Base-by-base conservation (phyloP, 2,329 filamentous ascomycete species). In the Biscogniauxia sp. region DNA sequence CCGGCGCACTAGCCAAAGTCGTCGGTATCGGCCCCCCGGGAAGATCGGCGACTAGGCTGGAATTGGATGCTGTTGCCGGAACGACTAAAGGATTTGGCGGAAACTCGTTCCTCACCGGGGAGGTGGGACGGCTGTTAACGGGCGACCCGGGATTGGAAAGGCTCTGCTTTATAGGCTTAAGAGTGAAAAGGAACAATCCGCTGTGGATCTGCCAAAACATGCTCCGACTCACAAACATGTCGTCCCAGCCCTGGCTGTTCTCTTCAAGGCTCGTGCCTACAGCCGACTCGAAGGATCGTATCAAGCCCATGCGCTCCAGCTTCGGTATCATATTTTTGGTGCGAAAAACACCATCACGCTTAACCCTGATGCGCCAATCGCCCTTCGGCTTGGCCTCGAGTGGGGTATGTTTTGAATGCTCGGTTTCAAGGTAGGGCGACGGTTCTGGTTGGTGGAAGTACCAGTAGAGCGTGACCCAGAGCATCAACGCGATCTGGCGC, bases 401-500 rank as follows among this genome's bases (percentile, higher is more conserved):
- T 0, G 90, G 89, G 0, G 92, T 94, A 60, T 81, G 74, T 65
- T 82, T 84, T 1, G 88, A 90, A 0, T 84, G 80, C 5, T 85
- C 79, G 6, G 85, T 91, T 19, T 82, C 81, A 37, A 95, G 72
- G 55, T 85, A 83, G 0, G 84, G 81, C 20, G 83, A 80, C 0
- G 94, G 94, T 68, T 89, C 84, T 0, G 87, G 84, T 74, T 96
- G 92, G 77, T 97, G 93, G 69, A 97, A 98, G 79, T 98, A 98
- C 94, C 94, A 98, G 80, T 92, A 97, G 51, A 98, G 80, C 1
- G 92, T 93, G 37, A 93, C 87, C 91, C 92, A 98, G 6, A 98
- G 83, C 90, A 97, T 96, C 91, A 97, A 93, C 66, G 94, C 94
- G 62, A 97, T 91, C 77, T 96, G 91, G 52, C 93, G 83, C 0